These are phyloP conservation scores for Platanthera zijinensis DNA, from an alignment of 106 monocot genomes.

Conservation along the genomic window DNA sequence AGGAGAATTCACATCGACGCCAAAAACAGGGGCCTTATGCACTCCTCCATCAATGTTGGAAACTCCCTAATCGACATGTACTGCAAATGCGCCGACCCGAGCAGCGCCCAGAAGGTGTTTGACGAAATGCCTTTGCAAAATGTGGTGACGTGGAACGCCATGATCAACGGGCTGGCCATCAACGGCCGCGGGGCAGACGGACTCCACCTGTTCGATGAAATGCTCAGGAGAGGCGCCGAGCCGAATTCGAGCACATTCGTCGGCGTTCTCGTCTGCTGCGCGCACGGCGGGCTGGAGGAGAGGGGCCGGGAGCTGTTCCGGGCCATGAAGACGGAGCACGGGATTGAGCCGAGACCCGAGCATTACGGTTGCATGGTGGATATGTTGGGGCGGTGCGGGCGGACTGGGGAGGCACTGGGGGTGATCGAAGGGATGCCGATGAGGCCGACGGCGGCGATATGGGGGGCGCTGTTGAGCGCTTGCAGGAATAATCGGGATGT, in stretches of 20 bases:
- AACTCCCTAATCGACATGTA: slow-evolving; percentile 67
- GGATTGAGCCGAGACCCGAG: slow-evolving; percentile 38
- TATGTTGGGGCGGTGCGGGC: slow-evolving; percentile 45
- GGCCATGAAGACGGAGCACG: slow-evolving; percentile 24
- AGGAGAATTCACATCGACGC: slow-evolving; percentile 42
- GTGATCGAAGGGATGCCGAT: slow-evolving; percentile 45
- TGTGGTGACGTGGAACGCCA: slow-evolving; percentile 47
- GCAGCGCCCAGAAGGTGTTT: slow-evolving; percentile 34
- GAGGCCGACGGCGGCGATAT: slow-evolving; percentile 35
- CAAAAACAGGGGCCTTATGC: slow-evolving; percentile 24
- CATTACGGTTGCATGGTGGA: slow-evolving; percentile 66
- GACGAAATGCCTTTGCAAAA: slow-evolving; percentile 31
- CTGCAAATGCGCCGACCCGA: slow-evolving; percentile 35
- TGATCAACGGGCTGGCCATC: slow-evolving; percentile 38
- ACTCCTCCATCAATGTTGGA: slow-evolving; percentile 28
- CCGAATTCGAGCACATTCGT: slow-evolving; percentile 65
- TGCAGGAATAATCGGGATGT: slow-evolving; percentile 16
- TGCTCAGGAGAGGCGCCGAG: slow-evolving; percentile 26
- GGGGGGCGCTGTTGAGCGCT: slow-evolving; percentile 48
- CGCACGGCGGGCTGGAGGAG: slow-evolving; percentile 35
- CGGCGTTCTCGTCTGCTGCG: slow-evolving; percentile 45
- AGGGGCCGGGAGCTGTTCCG: slow-evolving; percentile 53
- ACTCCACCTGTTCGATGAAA: slow-evolving; percentile 39
- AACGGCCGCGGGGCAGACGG: slow-evolving; percentile 32
- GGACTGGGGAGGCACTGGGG: slow-evolving; percentile 53